Evolutionary conservation across 2,329 filamentous ascomycete species (phyloP).

Genomic region (Alternaria sp.): DNA sequence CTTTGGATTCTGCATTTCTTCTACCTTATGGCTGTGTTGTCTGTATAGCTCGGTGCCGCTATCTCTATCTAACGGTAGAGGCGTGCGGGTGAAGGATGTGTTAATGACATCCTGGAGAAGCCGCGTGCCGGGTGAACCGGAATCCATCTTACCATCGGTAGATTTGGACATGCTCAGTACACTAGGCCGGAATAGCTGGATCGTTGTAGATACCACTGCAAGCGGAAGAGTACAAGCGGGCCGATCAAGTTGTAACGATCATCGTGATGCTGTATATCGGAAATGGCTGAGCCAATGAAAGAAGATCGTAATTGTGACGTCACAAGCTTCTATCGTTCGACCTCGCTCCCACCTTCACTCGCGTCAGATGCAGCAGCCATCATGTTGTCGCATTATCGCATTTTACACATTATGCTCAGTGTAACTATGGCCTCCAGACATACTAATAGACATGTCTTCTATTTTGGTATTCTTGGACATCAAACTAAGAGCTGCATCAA

Average conservation of each 20-base stretch:
- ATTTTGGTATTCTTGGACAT: background rate
- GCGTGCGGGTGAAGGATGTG: slow-evolving; percentile 12
- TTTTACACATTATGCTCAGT: background rate
- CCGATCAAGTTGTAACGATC: slow-evolving; percentile 4
- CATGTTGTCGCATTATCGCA: background rate
- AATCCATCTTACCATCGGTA: slow-evolving; percentile 4
- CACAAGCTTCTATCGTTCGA: background rate
- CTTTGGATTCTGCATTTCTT: slow-evolving; percentile 24
- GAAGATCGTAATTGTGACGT: slow-evolving; percentile 15
- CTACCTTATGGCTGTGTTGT: slow-evolving; percentile 15
- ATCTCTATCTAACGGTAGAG: slow-evolving; percentile 12
- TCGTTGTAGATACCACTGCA: slow-evolving; percentile 9
- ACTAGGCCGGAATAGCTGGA: slow-evolving; percentile 14
- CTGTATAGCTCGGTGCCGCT: slow-evolving; percentile 20
- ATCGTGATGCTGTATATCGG: slow-evolving; percentile 5
- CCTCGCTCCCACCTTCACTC: background rate
- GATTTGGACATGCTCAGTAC: slow-evolving; percentile 16
- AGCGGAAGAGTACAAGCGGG: slow-evolving; percentile 3
- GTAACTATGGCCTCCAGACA: background rate
- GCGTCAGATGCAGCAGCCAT: background rate
- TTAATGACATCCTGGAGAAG: slow-evolving; percentile 22
- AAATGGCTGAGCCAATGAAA: slow-evolving; percentile 11
- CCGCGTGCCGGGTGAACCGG: slow-evolving; percentile 13
- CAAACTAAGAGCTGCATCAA: background rate
- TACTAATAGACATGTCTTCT: background rate